Evolutionary conservation across 169 alveolate genomes (phyloP), one percentile per base, ranked within the genome.

Genomic region (Babesia bovis): DNA sequence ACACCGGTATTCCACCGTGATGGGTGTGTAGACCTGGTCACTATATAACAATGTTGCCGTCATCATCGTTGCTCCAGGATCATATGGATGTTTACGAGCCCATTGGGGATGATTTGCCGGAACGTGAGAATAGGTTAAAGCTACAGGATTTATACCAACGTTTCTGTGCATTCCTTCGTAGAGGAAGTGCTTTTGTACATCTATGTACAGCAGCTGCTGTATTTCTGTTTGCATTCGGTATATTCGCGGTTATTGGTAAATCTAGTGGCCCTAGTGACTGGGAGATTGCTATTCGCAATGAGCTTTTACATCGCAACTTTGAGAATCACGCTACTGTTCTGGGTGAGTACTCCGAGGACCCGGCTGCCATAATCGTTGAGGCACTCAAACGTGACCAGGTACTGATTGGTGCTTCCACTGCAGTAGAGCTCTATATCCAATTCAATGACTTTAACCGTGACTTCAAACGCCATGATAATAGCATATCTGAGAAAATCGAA

Each of bases 301-400:
- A 26, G 55, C 23, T 57, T 41, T 19, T 13, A 12, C 53, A 67
- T 25, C 70, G 38, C 19, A 38, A 66, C 19, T 77, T 55, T 60
- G 75, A 59, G 35, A 77, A 77, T 49, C 26, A 61, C 41, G 44
- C 9, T 4, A 77, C 85, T 42, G 63, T 77, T 15, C 33, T 38
- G 53, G 85, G 72, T 7, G 56, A n/a, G 32, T 53, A 15, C 36
- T 30, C 30, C 44, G 85, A 77, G 36, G 85, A 77, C 82, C 47
- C 32, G 23, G 57, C 66, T 6, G 10, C n/a, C 19, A 23, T 66
- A 40, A 35, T 77, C 15, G 79, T 61, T 7, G 70, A 30, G 23
- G 82, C 65, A 41, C 49, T 77, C 28, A 26, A 41, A 44, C 21
- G 53, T 6, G 49, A 38, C 7, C 25, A 23, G 2, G 23, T 9